A percentile compares a stretch with the other conserved stretches of the same genome.
These are phyloP conservation scores for Thamnidium elegans DNA, from an alignment of 192 early-diverging fungal species.

Conservation along the genomic window DNA sequence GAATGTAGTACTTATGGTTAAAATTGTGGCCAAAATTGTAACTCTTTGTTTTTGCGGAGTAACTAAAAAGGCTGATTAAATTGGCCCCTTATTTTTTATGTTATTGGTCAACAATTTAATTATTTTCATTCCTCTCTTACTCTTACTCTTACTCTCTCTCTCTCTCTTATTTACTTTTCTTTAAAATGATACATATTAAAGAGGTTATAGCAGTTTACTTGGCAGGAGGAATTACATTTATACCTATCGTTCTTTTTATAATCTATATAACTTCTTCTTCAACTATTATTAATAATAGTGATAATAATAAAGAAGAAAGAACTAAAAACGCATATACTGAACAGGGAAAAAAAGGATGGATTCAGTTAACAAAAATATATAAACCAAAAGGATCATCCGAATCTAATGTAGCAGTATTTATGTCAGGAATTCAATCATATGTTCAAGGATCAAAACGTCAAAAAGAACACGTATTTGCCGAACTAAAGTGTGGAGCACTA, in stretches of 20 bases:
- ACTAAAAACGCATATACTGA: background rate
- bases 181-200: conserved; percentile 6
- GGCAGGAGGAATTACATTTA: conserved; percentile 9
- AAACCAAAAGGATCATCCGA: conserved; percentile 3
- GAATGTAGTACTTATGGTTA: too few relatives aligned
- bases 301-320: background rate
- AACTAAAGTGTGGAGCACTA: conserved; percentile 73
- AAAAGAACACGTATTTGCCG: conserved; percentile 49
- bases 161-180: background rate
- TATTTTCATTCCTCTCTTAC: background rate
- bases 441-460: conserved; percentile 1
- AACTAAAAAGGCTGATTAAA: too few relatives aligned
- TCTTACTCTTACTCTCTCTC: background rate
- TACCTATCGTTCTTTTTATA: conserved; percentile 11
- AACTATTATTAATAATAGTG: background rate
- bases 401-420: background rate
- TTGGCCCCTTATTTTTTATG: too few relatives aligned
- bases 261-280: background rate
- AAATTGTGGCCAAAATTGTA: too few relatives aligned
- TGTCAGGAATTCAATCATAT: conserved; percentile 18
- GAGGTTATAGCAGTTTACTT: conserved; percentile 7
- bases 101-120: too few relatives aligned
- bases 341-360: conserved; percentile 14
- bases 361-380: conserved; percentile 4
- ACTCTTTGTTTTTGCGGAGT: too few relatives aligned